Evolutionary conservation across 805 yeast genomes (phyloP), one percentile per base, ranked within the genome.

Genomic region (Lachancea waltii): DNA sequence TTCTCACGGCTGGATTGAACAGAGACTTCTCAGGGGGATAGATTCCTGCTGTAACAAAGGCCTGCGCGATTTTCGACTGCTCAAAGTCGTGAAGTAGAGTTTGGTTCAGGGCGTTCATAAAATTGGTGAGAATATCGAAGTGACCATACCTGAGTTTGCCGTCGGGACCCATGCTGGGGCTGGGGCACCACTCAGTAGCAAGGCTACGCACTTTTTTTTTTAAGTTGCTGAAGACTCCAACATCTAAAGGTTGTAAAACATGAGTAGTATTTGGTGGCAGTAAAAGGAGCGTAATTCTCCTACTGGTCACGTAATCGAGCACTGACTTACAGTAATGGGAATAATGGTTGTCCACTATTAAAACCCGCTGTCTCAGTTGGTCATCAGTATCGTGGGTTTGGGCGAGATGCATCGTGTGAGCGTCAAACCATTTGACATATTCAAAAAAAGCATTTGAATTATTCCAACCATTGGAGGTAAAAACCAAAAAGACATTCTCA

Each of bases 151-250:
- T 25, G 9, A 27, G 24, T 14, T 37, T 37, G 5, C 41, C 41
- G 22, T 37, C 41, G 14, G 30, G 23, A 3, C 36, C 36, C 13
- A 27, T 8, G 14, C 9, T 24, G 7, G 41, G 41, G 4, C 9
- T n/a, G 2, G 41, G 41, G 27, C 41, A 37, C 41, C 41, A 37
- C 19, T 37, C 41, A 10, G 41, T 37, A 13, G 41, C 41, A 4
- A 37, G 28, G 9, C 26, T 28, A 4, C 41, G 35, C n/a, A 37
- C 41, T 16, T 32, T 31, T 17, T 37, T 37, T 26, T 37, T 37
- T 19, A 37, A 21, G n/a, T 20, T 19, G 19, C 41, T 37, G 13
- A 37, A 37, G 16, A 37, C 41, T 9, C 41, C 41, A 11, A 37
- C 41, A 18, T 37, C 41, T 11, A 37, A 28, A n/a, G 41, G 41